Percentiles rank a stretch among this genome's conserved stretches.
Evolutionary conservation across 176 grass and related monocot genomes (phyloP).

Genomic region (sorghum (Sorghum bicolor)): Sorghum_bicolor_NCBIv3 NC_012876.2:58968501-58969000

Average conservation of each 20-base stretch:
- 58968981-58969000: constrained; percentile 24
- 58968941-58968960: constrained; percentile 52
- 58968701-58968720: neutral
- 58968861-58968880: neutral
- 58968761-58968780: constrained; percentile 8
- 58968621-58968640: neutral
- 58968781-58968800: neutral
- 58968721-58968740: neutral
- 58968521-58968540: neutral
- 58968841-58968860: constrained; percentile 25
- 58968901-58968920: constrained; percentile 57
- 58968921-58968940: constrained; percentile 75
- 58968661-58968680: neutral
- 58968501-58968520: constrained; percentile 30
- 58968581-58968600: neutral
- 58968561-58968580: constrained; percentile 36
- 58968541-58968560: constrained; percentile 36
- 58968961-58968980: constrained; percentile 42
- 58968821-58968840: constrained; percentile 3
- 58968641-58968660: neutral
- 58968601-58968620: neutral
- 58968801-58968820: constrained; percentile 13
- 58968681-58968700: neutral
- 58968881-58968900: constrained; percentile 16
- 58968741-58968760: neutral